Base-by-base conservation (phyloP, 2,329 filamentous ascomycete species). In the Hyphodiscus sp. region DNA sequence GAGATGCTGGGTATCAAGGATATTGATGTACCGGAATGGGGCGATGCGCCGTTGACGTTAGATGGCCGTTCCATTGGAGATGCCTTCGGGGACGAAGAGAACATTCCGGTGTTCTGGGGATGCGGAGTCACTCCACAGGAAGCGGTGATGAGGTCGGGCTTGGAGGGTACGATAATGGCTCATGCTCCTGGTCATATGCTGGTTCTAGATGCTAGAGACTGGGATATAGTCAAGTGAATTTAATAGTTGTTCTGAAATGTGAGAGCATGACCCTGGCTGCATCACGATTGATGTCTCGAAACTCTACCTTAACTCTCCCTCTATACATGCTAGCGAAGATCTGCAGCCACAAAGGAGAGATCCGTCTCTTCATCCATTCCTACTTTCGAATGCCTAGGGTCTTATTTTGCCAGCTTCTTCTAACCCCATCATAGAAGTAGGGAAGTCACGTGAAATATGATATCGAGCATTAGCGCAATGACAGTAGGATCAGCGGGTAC, bases 81-180 rank as follows among this genome's bases (percentile, higher is more conserved):
- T 13, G 33, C 13, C 11, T 2, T 15, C 26, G 42, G 26, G 44
- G 67, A 68, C 19, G 69, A 73, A 15, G 70, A 75, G 1, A 70
- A 75, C 23, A 71, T 83, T 29, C 79, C 79, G 0, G 75, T 82
- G 3, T 82, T 82, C 58, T 80, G 82, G 81, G 83, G 80, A 0
- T 86, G 82, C 62, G 82, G 82, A 33, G 82, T 86, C 11, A 86
- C 83, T 41, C 82, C 83, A 1, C 82, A 86, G 63, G 77, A 83
- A 62, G 82, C 81, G 15, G 79, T 86, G 1, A 77, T 83, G 73
- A 72, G 71, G 53, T 79, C 80, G 5, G 69, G 47, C 11, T 83
- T 45, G 62, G 30, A 77, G 46, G 83, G 83, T 0, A 71, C 73
- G 1, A 73, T 85, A 1, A 81, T 87, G 72, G 78, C 75, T 0